Percentiles rank a stretch among this genome's conserved stretches.
These are phyloP conservation scores for Pterulicium gracile DNA, from an alignment of 1,284 basidiomycete genomes.

Conservation along the genomic window DNA sequence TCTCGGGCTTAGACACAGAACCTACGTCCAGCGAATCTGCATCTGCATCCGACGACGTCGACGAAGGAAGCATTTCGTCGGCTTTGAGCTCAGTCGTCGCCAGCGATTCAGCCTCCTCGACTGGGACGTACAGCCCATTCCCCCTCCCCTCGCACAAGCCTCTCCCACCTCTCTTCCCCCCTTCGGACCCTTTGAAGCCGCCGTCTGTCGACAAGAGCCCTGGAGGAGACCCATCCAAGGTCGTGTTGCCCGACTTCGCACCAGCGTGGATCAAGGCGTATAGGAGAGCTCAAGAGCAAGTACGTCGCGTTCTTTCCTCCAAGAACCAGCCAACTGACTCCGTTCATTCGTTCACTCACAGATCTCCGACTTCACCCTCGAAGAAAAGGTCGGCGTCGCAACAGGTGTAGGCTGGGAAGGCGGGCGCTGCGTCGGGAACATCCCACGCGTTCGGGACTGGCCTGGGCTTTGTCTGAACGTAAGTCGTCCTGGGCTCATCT, in stretches of 20 bases:
- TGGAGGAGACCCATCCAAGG: neutral
- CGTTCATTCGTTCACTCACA: constrained; percentile 3
- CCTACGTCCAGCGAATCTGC: no score
- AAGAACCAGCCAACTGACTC: neutral
- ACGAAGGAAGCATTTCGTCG: no score
- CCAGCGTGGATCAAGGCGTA: constrained; percentile 9
- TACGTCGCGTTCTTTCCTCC: neutral
- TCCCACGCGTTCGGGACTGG: constrained; percentile 7
- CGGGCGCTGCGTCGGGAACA: constrained; percentile 27
- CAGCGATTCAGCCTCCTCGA: no score
- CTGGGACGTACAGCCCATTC: neutral
- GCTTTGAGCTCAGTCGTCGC: no score
- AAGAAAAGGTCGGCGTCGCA: constrained; percentile 21
- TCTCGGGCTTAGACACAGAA: no score
- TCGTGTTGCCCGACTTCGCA: constrained; percentile 9
- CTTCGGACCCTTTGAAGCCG: constrained; percentile 10
- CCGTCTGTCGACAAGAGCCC: constrained; percentile 4
- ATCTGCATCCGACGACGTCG: no score
- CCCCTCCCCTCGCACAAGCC: constrained; percentile 5
- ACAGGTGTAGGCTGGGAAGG: constrained; percentile 21
- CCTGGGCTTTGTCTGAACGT: constrained; percentile 38
- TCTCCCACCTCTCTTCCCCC: constrained; percentile 8
- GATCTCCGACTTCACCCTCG: constrained; percentile 12
- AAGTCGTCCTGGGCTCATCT: constrained; percentile 7
- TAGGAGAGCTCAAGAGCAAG: constrained; percentile 9